Evolutionary conservation across 1,139 yeast species (phyloP).

Genomic region (Arxiozyma heterogenica): DNA sequence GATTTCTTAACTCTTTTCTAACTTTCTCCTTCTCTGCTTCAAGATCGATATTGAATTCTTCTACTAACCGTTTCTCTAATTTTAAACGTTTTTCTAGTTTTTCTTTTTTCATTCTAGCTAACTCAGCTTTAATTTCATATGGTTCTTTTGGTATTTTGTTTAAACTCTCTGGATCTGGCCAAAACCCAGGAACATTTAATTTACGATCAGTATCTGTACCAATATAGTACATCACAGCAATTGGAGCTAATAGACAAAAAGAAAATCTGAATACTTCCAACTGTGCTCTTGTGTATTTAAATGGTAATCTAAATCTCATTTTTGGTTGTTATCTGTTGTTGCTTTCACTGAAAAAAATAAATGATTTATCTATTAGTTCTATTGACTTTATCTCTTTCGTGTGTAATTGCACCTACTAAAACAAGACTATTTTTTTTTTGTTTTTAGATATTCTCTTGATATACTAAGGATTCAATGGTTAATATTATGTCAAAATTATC

Average conservation of each 20-base stretch:
- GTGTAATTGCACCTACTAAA: too few species aligned
- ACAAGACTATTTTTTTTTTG: too few species aligned
- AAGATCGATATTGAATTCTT: conserved; percentile 51
- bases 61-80: conserved; percentile 62
- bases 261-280: conserved; percentile 72
- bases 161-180: conserved; percentile 93
- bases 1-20: conserved; percentile 13
- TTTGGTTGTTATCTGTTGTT: neutral
- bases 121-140: conserved; percentile 82
- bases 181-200: conserved; percentile 87
- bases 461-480: too few species aligned
- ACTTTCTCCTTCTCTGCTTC: conserved; percentile 34
- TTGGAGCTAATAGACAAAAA: conserved; percentile 77
- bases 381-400: neutral
- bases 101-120: conserved; percentile 74
- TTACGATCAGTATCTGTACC: conserved; percentile 85
- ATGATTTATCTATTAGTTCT: neutral
- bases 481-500: too few species aligned
- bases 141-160: conserved; percentile 90
- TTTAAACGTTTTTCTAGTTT: conserved; percentile 63
- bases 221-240: conserved; percentile 81
- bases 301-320: conserved; percentile 18
- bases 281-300: conserved; percentile 42
- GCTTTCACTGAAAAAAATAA: too few species aligned
- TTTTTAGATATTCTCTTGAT: too few species aligned